phyloP scores from a whole-genome alignment of 306 rosid genomes.

The Parietaria judaica region DNA sequence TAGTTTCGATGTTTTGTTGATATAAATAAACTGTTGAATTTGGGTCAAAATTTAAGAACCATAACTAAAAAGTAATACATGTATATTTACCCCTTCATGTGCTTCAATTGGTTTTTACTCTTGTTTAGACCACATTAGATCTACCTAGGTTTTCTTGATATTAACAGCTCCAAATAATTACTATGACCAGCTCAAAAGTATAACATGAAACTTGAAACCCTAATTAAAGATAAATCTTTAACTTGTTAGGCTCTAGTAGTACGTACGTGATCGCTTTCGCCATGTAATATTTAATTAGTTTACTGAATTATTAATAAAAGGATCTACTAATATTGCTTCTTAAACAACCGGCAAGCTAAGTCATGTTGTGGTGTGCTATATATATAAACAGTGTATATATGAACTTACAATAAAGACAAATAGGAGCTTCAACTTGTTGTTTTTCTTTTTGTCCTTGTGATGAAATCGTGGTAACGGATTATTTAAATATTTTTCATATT shows the following conservation, averaged over 20 bases:
- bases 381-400: neutral
- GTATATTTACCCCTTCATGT: slow-evolving; percentile 6
- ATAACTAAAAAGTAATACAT: neutral
- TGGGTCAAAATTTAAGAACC: slow-evolving; percentile 5
- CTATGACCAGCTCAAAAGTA: neutral
- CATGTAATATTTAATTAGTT: neutral
- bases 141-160: too few species aligned
- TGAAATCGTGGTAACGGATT: neutral
- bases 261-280: neutral
- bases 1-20: too few species aligned
- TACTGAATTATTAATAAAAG: neutral
- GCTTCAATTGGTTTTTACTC: neutral
- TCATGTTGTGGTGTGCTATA: neutral
- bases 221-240: neutral
- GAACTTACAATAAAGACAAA: slow-evolving; percentile 9
- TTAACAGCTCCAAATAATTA: too few species aligned
- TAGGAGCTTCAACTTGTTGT: slow-evolving; percentile 12
- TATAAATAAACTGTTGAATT: neutral
- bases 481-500: slow-evolving; percentile 5
- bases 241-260: neutral
- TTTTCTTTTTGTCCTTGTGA: slow-evolving; percentile 17
- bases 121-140: neutral
- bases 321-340: slow-evolving; percentile 11
- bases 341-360: slow-evolving; percentile 26
- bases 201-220: neutral